Percentiles rank a stretch among this genome's conserved stretches.
Conservation (phyloP, 1,284 basidiomycete species). For the Melanopsichium pennsylvanicum region DNA sequence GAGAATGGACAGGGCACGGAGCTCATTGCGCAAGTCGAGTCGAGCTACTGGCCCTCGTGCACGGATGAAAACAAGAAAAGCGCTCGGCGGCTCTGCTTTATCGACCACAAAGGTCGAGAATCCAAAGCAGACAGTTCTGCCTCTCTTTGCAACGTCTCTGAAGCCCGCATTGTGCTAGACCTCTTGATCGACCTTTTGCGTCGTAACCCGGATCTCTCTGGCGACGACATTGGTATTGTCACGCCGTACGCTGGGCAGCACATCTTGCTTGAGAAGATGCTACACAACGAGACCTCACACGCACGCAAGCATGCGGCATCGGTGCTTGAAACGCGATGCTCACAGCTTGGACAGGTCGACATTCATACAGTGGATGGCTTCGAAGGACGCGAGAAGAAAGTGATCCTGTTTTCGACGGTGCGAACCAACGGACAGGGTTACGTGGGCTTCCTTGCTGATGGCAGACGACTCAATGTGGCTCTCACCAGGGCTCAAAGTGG, state of each 20-base stretch:
- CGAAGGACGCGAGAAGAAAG: conserved; percentile 96
- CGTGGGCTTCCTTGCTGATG: conserved; percentile 91
- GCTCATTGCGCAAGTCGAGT: conserved; percentile 38
- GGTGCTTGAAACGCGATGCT: conserved; percentile 16
- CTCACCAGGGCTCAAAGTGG: conserved; percentile 92
- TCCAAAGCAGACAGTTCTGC: conserved; percentile 41
- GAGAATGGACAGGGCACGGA: conserved; percentile 72
- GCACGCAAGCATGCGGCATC: conserved; percentile 20
- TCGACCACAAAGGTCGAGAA: conserved; percentile 49
- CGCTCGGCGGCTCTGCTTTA: conserved; percentile 36
- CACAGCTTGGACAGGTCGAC: conserved; percentile 72
- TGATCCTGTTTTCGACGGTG: conserved; percentile 90
- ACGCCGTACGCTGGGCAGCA: conserved; percentile 62
- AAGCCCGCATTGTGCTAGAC: conserved; percentile 63
- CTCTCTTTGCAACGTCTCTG: conserved; percentile 52
- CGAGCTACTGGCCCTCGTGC: conserved; percentile 32
- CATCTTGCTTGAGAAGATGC: conserved; percentile 51
- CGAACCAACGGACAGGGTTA: conserved; percentile 74
- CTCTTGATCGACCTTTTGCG: conserved; percentile 51
- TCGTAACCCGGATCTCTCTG: conserved; percentile 48
- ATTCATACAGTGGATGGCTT: conserved; percentile 92
- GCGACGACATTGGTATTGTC: conserved; percentile 60
- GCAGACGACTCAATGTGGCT: conserved; percentile 93
- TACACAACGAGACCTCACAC: conserved; percentile 36
- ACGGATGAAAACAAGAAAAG: background rate